Base-by-base conservation (phyloP, 768 basidiomycete genomes). In the Phylloporus arenicola region DNA sequence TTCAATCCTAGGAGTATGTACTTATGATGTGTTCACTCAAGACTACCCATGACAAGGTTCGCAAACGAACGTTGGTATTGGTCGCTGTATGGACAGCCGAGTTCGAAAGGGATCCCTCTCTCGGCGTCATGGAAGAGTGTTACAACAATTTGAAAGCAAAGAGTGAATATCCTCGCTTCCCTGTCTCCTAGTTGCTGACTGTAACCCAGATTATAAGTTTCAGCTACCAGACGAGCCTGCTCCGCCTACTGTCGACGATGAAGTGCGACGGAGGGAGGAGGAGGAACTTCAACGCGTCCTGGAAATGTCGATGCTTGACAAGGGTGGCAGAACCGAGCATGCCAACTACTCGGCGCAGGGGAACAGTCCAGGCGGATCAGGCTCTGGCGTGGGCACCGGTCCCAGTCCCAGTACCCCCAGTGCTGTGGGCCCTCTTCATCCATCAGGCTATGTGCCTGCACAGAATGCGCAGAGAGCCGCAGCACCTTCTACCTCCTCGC, bases 41-140 rank as follows among this genome's bases (percentile, higher is more conserved):
- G 92, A 94, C 84, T 12, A 88, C 92, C 0, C 91, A 95, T 61
- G 90, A 92, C 17, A 88, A 87, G 65, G 95, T 97, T n/a, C 82
- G 84, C 64, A 80, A 79, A 57, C 77, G 88, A 45, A 80, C 83
- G 0, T 70, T 97, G 19, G 69, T 61, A 9, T 73, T 93, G 46
- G 77, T 99, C 54, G 86, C 84, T 13, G 71, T 80, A 54, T 98
- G 95, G 95, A 80, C 87, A 1, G 77, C 75, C 47, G 88, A 92
- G 42, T 97, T 93, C 61, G 84, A 86, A 65, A 77, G 78, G 11
- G 86, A 95, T 59, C 68, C 83, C 9, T 78, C 84, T 12, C 76
- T 97, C 4, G 90, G 92, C 11, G 73, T 98, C 29, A 94, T 98
- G 87, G 84, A 86, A 57, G 92, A 96, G 55, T 86, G 90, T 47